A percentile compares a stretch with the other conserved stretches of the same genome.
Conservation (phyloP, 208 protist species). For the Acanthamoeba royreba region DNA sequence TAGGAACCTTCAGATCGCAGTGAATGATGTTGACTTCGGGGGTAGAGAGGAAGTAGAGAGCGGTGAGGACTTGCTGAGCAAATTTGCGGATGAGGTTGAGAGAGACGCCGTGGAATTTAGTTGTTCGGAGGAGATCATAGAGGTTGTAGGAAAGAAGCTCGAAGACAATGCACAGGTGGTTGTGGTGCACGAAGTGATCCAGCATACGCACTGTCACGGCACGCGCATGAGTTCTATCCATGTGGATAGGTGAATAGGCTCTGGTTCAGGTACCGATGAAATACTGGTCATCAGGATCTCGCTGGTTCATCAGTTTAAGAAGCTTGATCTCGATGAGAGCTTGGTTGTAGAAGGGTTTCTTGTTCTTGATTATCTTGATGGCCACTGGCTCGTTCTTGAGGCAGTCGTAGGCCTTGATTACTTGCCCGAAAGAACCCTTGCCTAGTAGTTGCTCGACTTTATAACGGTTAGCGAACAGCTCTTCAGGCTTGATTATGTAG, state of each 20-base stretch:
- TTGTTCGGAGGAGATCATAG: conserved; percentile 91
- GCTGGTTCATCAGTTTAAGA: conserved; percentile 65
- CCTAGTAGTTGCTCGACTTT: conserved; percentile 63
- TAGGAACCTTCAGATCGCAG: conserved; percentile 92
- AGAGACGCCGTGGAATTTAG: conserved; percentile 79
- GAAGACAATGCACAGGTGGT: conserved; percentile 95
- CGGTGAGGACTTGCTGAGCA: conserved; percentile 90
- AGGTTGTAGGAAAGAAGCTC: conserved; percentile 95
- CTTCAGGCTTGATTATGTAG: conserved; percentile 68
- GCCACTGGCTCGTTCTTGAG: conserved; percentile 65
- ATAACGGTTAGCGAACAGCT: conserved; percentile 70
- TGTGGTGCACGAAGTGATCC: conserved; percentile 75
- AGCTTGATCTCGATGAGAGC: conserved; percentile 76
- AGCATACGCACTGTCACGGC: conserved; percentile 70
- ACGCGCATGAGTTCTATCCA: no score
- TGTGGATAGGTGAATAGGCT: background rate
- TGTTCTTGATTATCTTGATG: conserved; percentile 79
- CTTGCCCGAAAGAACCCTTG: conserved; percentile 79
- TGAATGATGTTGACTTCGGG: conserved; percentile 93
- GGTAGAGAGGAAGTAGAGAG: conserved; percentile 88
- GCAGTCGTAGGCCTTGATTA: conserved; percentile 67
- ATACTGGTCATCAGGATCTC: conserved; percentile 68
- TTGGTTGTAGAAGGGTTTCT: conserved; percentile 74
- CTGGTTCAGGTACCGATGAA: conserved; percentile 48
- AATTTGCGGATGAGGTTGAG: conserved; percentile 90